Conservation (phyloP, 208 protist genomes). For the Acanthamoeba culbertsoni region DNA sequence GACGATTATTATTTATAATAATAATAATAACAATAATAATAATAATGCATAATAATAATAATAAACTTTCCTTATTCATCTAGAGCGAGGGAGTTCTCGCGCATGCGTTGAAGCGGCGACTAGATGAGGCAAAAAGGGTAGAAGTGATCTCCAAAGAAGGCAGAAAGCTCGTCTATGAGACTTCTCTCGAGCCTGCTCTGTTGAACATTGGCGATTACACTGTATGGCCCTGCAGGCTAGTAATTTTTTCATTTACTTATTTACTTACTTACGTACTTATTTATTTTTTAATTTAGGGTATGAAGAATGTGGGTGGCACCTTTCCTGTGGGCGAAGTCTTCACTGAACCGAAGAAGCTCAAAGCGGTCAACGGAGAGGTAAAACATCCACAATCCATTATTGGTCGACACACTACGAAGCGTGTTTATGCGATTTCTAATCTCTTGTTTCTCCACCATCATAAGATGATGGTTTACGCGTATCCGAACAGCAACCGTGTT, state of each 20-base stretch:
- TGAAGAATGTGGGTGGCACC: constrained; percentile 88
- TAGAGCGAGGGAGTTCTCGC: not conserved
- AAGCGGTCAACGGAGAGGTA: constrained; percentile 85
- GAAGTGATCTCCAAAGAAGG: not conserved
- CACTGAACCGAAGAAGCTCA: constrained; percentile 88
- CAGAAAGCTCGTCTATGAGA: not conserved
- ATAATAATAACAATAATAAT: too few species aligned
- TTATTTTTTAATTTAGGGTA: not conserved
- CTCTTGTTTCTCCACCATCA: not conserved
- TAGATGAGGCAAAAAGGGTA: not conserved
- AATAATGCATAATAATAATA: too few species aligned
- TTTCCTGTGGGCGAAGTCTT: constrained; percentile 91
- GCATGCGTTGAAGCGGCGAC: not conserved
- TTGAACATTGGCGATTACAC: constrained; percentile 51
- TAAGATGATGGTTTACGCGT: constrained; percentile 84
- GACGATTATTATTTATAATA: too few species aligned
- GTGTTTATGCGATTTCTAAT: not conserved
- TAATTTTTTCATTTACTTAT: too few species aligned
- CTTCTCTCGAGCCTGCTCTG: not conserved
- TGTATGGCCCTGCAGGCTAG: too few species aligned
- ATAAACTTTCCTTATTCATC: too few species aligned
- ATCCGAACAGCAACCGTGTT: constrained; percentile 85
- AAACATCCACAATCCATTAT: too few species aligned
- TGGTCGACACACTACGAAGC: not conserved
- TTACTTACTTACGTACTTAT: not conserved